Evolutionary conservation across 1,139 yeast genomes (phyloP).

Genomic region (Spathaspora sp.): DNA sequence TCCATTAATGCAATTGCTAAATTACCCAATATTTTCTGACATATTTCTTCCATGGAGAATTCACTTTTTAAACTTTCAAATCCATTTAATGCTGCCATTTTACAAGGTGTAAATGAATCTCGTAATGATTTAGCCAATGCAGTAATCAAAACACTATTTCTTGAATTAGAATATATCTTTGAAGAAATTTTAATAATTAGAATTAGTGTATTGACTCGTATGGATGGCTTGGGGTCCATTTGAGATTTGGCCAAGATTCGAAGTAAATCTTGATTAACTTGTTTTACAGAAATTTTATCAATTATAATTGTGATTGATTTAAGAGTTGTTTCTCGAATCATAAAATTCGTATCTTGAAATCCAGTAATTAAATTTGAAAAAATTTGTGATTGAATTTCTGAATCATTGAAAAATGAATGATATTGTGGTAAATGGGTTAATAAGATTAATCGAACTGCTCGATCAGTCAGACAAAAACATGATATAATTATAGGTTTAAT

Average conservation of each 20-base stretch:
- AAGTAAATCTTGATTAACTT: conserved; percentile 81
- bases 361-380: conserved; percentile 74
- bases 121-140: conserved; percentile 83
- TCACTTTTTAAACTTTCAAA: conserved; percentile 62
- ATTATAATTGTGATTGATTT: conserved; percentile 66
- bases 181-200: conserved; percentile 71
- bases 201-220: conserved; percentile 82
- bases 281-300: conserved; percentile 72
- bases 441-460: conserved; percentile 72
- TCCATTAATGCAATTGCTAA: conserved; percentile 85
- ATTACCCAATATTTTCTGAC: conserved; percentile 81
- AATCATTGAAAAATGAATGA: conserved; percentile 50
- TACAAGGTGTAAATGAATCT: conserved; percentile 77
- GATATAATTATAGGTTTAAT: conserved; percentile 66
- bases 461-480: conserved; percentile 66
- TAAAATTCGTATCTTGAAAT: conserved; percentile 78
- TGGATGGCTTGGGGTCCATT: conserved; percentile 78
- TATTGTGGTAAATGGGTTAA: conserved; percentile 62
- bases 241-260: conserved; percentile 85
- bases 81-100: conserved; percentile 77
- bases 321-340: conserved; percentile 78
- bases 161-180: conserved; percentile 56
- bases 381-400: conserved; percentile 67
- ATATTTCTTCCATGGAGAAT: conserved; percentile 74
- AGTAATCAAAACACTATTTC: conserved; percentile 75